phyloP scores from a whole-genome alignment of 2,329 filamentous ascomycete species.

The Ustilaginoidea virens region DNA sequence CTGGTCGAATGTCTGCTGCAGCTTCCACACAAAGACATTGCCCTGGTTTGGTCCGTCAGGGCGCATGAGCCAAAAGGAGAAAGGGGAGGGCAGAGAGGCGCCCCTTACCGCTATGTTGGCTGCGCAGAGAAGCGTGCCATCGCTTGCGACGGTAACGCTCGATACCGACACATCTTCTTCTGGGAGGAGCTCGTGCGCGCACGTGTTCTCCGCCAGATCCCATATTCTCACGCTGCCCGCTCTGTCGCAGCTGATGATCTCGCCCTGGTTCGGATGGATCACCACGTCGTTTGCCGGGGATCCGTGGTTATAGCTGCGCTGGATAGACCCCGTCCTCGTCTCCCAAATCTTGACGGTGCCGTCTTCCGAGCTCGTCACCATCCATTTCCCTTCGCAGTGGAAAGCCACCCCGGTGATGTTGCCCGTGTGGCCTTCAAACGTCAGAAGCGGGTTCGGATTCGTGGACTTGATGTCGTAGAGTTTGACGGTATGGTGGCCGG shows the following conservation, averaged over 20 bases:
- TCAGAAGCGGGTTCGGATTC: conserved; percentile 86
- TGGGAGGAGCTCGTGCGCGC: conserved; percentile 87
- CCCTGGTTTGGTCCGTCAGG: conserved; percentile 38
- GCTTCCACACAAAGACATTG: conserved; percentile 93
- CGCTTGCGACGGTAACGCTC: conserved; percentile 89
- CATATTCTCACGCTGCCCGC: conserved; percentile 87
- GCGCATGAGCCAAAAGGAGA: too few relatives aligned
- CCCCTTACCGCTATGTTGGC: conserved; percentile 76
- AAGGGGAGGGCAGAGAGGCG: too few relatives aligned
- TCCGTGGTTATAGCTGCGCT: conserved; percentile 85
- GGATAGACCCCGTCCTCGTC: conserved; percentile 68
- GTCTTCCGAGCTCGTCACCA: conserved; percentile 96
- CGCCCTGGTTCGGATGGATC: conserved; percentile 98
- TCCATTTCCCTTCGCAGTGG: conserved; percentile 98
- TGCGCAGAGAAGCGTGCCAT: conserved; percentile 82
- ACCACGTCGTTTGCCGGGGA: conserved; percentile 92
- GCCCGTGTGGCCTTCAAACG: conserved; percentile 88
- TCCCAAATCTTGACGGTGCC: conserved; percentile 36
- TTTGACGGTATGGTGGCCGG: conserved; percentile 70
- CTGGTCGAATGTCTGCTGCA: conserved; percentile 67
- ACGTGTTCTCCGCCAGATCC: conserved; percentile 95
- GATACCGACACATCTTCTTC: conserved; percentile 90
- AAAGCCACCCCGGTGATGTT: conserved; percentile 96
- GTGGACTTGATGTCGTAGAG: conserved; percentile 97
- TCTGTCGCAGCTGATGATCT: conserved; percentile 92